These are phyloP conservation scores for Fusarium sp. DNA, from an alignment of 2,329 filamentous ascomycete genomes.

Conservation along the genomic window DNA sequence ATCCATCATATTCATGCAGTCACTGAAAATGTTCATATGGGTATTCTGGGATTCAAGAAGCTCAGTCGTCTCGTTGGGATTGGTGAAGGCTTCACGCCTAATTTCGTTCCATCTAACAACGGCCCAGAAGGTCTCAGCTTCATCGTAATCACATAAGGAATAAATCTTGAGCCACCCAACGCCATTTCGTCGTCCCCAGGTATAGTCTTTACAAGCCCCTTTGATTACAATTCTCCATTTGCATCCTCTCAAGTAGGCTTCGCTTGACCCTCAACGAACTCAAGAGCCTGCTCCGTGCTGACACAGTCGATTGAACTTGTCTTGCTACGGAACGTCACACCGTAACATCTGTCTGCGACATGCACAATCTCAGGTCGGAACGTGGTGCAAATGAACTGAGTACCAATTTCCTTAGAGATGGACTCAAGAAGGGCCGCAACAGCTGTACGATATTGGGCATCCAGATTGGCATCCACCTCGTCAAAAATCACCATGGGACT, in stretches of 20 bases:
- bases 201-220: conserved; percentile 35
- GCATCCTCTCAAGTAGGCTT: conserved; percentile 45
- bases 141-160: conserved; percentile 42
- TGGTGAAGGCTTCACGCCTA: conserved; percentile 20
- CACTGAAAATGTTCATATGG: conserved; percentile 14
- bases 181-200: conserved; percentile 35
- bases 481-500: conserved; percentile 99
- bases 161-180: conserved; percentile 42
- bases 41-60: conserved; percentile 5
- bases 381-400: conserved; percentile 97
- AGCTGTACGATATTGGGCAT: conserved; percentile 96
- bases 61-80: conserved; percentile 24
- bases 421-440: conserved; percentile 89
- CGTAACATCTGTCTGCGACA: conserved; percentile 97
- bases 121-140: conserved; percentile 18
- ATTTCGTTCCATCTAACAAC: conserved; percentile 27
- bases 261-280: conserved; percentile 90
- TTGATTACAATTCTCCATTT: conserved; percentile 5
- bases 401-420: conserved; percentile 74
- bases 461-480: conserved; percentile 97
- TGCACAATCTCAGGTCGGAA: conserved; percentile 97
- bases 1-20: not conserved
- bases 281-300: conserved; percentile 84
- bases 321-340: conserved; percentile 93
- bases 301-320: conserved; percentile 95